These are phyloP conservation scores for Lathyrus oleraceus DNA, from an alignment of 306 rosid genomes.

Conservation along the genomic window DNA sequence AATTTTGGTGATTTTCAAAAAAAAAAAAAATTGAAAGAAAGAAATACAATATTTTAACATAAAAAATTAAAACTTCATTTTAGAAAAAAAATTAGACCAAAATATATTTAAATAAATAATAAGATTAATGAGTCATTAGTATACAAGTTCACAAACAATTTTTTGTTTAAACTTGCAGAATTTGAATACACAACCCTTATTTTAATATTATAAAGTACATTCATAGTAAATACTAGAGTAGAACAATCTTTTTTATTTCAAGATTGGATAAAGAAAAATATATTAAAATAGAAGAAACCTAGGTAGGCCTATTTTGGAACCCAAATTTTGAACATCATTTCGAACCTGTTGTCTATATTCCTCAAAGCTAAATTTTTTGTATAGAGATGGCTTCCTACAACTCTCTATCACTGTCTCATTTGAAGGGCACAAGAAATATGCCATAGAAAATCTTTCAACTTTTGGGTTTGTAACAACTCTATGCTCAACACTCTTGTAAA, in stretches of 20 bases:
- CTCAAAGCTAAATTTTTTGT: slow-evolving; percentile 76
- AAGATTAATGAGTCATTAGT: too few species aligned
- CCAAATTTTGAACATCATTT: slow-evolving; percentile 68
- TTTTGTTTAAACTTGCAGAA: too few species aligned
- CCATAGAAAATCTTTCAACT: slow-evolving; percentile 77
- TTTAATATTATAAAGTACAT: neutral
- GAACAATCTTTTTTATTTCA: neutral
- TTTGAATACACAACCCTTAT: too few species aligned
- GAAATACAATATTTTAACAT: too few species aligned
- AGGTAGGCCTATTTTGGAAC: slow-evolving; percentile 75
- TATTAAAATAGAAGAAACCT: slow-evolving; percentile 50
- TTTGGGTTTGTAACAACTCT: slow-evolving; percentile 64
- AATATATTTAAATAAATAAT: too few species aligned
- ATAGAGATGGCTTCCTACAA: slow-evolving; percentile 56
- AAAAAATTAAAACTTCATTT: too few species aligned
- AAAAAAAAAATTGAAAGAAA: too few species aligned
- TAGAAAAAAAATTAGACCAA: too few species aligned
- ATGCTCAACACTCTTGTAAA: slow-evolving; percentile 79
- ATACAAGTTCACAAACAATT: too few species aligned
- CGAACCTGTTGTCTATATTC: slow-evolving; percentile 76
- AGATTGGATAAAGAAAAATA: neutral
- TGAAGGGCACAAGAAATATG: slow-evolving; percentile 86
- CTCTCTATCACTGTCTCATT: slow-evolving; percentile 65
- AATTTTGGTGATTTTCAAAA: too few species aligned
- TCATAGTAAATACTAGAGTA: neutral